Evolutionary conservation across 805 yeast species (phyloP).

Genomic region (Hanseniaspora singularis): DNA sequence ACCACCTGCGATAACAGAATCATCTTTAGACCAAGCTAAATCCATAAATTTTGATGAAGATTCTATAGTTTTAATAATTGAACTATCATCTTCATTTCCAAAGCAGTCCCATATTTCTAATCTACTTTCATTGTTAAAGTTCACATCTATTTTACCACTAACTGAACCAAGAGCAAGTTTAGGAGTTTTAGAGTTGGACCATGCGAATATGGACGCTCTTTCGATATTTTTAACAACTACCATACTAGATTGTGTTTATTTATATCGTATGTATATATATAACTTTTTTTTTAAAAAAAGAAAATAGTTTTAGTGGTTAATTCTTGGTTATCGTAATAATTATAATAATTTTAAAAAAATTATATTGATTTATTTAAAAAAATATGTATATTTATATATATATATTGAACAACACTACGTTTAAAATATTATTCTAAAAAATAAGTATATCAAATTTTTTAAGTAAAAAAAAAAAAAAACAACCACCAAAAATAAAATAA

Average conservation of each 20-base stretch:
- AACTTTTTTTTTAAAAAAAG: background rate
- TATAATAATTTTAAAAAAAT: too few relatives aligned
- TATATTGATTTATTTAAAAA: too few relatives aligned
- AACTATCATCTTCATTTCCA: slow-evolving; percentile 34
- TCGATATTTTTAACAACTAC: slow-evolving; percentile 75
- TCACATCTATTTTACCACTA: slow-evolving; percentile 90
- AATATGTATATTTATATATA: too few relatives aligned
- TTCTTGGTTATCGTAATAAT: too few relatives aligned
- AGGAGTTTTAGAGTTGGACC: slow-evolving; percentile 73
- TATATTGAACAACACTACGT: too few relatives aligned
- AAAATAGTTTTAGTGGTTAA: background rate
- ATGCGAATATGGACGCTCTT: slow-evolving; percentile 88
- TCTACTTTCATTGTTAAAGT: slow-evolving; percentile 66
- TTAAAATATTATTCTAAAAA: too few relatives aligned
- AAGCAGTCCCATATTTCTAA: slow-evolving; percentile 61
- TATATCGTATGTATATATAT: too few relatives aligned
- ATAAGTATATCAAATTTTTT: too few relatives aligned
- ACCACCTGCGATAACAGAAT: slow-evolving; percentile 69
- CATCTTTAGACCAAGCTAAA: slow-evolving; percentile 65
- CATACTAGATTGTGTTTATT: too few relatives aligned
- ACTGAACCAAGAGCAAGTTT: slow-evolving; percentile 79
- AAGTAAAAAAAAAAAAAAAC: too few relatives aligned
- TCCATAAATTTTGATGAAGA: slow-evolving; percentile 61
- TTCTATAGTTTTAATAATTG: slow-evolving; percentile 27
- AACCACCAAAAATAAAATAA: too few relatives aligned